These are phyloP conservation scores for Epichloe bromicola DNA, from an alignment of 2,329 filamentous ascomycete species.

Conservation along the genomic window DNA sequence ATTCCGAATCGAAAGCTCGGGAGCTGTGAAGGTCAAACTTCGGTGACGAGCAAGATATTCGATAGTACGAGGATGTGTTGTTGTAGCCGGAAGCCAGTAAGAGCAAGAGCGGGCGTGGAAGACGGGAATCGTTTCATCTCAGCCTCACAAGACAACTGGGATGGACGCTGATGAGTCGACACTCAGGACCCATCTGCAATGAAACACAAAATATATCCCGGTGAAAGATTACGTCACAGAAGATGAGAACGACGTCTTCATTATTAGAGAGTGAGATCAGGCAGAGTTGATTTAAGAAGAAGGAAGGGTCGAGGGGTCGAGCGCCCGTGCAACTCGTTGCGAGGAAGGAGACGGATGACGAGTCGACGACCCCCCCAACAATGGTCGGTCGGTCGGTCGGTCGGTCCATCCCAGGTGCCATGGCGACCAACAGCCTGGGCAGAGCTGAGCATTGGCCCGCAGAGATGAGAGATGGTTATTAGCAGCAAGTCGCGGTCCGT, in stretches of 20 bases:
- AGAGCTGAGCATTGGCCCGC: conserved; percentile 5
- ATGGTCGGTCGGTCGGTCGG: no score
- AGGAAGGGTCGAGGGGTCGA: background rate
- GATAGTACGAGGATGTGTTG: conserved; percentile 3
- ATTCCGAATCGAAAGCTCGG: background rate
- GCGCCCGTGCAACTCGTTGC: background rate
- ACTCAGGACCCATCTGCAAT: conserved; percentile 13
- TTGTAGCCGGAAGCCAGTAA: background rate
- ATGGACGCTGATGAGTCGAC: conserved; percentile 7
- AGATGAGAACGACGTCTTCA: conserved; percentile 5
- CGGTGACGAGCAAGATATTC: background rate
- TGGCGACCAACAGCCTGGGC: conserved; percentile 6
- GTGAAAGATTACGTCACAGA: conserved; percentile 4
- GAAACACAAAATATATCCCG: conserved; percentile 8
- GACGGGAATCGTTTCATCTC: conserved; percentile 4
- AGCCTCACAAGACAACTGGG: conserved; percentile 11
- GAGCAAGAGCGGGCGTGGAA: background rate
- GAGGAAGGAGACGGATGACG: conserved; percentile 1
- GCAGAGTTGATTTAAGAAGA: background rate
- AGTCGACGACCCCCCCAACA: conserved; percentile 1
- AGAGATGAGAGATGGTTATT: background rate
- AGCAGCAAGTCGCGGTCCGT: background rate
- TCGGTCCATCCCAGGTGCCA: conserved; percentile 2
- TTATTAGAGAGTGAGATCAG: conserved; percentile 1
- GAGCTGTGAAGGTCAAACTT: conserved; percentile 7